phyloP scores from a whole-genome alignment of 345 rosid species.

The Brassica nigra region DNA sequence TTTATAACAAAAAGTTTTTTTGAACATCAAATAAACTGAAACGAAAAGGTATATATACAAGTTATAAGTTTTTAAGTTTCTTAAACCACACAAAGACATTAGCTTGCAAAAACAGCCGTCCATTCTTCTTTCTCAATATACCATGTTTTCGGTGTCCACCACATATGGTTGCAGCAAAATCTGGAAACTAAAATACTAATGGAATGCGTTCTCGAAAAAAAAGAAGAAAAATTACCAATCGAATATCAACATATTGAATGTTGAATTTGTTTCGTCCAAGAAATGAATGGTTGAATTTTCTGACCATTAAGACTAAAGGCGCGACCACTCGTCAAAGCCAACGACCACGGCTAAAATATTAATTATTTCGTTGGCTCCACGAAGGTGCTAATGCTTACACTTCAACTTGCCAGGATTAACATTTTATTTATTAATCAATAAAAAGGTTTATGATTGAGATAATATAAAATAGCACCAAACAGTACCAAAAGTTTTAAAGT shows the following conservation, averaged over 20 bases:
- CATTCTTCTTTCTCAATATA: neutral
- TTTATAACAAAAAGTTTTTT: no score
- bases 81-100: neutral
- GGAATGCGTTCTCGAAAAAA: neutral
- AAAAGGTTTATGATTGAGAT: neutral
- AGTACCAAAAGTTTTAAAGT: neutral
- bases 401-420: conserved; percentile 15
- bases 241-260: neutral
- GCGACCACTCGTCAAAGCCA: conserved; percentile 29
- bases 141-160: neutral
- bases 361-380: conserved; percentile 19
- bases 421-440: neutral
- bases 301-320: conserved; percentile 22
- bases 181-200: neutral
- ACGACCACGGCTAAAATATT: conserved; percentile 2
- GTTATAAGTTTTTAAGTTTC: neutral
- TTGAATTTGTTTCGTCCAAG: conserved; percentile 18
- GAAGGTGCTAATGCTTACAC: conserved; percentile 7
- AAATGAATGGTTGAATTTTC: conserved; percentile 23
- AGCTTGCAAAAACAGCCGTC: neutral
- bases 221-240: neutral
- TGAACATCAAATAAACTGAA: no score
- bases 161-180: conserved; percentile 2
- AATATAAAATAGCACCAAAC: neutral
- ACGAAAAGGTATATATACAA: no score